Evolutionary conservation across 2,329 filamentous ascomycete species (phyloP).

Genomic region (Ophiostoma perfectum): DNA sequence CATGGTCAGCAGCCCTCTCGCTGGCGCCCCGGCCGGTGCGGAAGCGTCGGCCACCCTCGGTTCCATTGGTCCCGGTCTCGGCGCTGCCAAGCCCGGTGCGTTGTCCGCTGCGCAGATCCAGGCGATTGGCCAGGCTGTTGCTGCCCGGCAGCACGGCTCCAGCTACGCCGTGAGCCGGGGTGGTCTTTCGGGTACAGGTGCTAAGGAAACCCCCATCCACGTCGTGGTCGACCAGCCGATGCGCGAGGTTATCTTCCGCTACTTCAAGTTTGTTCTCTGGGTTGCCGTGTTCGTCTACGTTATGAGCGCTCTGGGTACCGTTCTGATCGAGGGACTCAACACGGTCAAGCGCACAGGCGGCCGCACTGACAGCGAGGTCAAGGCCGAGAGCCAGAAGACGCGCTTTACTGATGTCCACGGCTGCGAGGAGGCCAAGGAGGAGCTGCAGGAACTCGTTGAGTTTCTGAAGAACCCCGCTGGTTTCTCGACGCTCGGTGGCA

Average conservation of each 20-base stretch:
- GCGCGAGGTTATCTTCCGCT: conserved; percentile 75
- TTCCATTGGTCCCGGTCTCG: conserved; percentile 18
- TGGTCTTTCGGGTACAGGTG: conserved; percentile 55
- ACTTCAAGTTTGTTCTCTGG: conserved; percentile 78
- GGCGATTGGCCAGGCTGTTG: conserved; percentile 75
- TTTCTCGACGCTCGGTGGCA: conserved; percentile 90
- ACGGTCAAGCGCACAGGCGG: conserved; percentile 72
- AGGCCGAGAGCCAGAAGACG: conserved; percentile 85
- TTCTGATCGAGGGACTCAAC: conserved; percentile 70
- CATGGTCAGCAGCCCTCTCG: conserved; percentile 32
- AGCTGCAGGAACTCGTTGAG: conserved; percentile 93
- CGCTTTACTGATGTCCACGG: conserved; percentile 93
- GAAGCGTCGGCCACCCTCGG: conserved; percentile 16
- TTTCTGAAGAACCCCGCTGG: conserved; percentile 90
- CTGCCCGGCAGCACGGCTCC: conserved; percentile 62
- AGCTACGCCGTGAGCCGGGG: conserved; percentile 48
- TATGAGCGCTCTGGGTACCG: conserved; percentile 39
- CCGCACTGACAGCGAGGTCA: conserved; percentile 69
- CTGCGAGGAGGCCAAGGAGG: conserved; percentile 96
- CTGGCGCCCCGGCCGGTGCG: background rate
- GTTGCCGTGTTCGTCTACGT: conserved; percentile 74
- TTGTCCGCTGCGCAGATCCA: conserved; percentile 60
- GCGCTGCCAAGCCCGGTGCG: conserved; percentile 25
- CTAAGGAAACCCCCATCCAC: conserved; percentile 80
- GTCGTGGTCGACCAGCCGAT: conserved; percentile 92